Evolutionary conservation across 164 flowering plant species (phyloP).

Genomic region (Echeveria elegans): DNA sequence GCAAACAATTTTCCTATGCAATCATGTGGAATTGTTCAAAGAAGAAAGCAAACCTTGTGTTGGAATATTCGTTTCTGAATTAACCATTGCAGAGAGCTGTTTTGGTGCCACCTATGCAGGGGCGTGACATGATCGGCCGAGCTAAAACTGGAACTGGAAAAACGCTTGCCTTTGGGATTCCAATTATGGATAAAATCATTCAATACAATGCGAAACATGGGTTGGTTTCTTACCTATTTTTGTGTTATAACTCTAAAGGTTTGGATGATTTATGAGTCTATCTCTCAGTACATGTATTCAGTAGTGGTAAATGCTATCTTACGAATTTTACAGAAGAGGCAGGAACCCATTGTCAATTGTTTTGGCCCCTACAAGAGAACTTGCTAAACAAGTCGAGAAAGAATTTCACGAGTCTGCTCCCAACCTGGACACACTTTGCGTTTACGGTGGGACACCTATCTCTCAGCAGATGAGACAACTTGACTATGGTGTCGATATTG

Average conservation of each 20-base stretch:
- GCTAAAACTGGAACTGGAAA: conserved; percentile 96
- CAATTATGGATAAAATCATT: conserved; percentile 71
- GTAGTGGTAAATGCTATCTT: not conserved
- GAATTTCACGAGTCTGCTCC: conserved; percentile 58
- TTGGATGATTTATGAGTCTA: too few species aligned
- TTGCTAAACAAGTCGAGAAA: conserved; percentile 63
- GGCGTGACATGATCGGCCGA: conserved; percentile 86
- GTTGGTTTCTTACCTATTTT: conserved; percentile 25
- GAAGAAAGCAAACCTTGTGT: too few species aligned
- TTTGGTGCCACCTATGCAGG: conserved; percentile 90
- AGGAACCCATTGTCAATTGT: conserved; percentile 58
- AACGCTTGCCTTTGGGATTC: conserved; percentile 94
- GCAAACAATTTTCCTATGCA: not conserved
- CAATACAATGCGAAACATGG: conserved; percentile 66
- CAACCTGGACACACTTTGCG: conserved; percentile 43
- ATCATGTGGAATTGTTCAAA: too few species aligned
- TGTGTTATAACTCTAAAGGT: too few species aligned
- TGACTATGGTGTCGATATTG: conserved; percentile 61
- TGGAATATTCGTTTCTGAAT: too few species aligned
- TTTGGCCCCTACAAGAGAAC: conserved; percentile 75
- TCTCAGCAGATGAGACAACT: conserved; percentile 42
- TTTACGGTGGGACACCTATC: conserved; percentile 71
- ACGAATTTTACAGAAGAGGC: conserved; percentile 33
- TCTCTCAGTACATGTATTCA: too few species aligned
- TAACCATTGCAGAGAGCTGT: conserved; percentile 8